phyloP scores from a whole-genome alignment of 1,139 yeast genomes.

The Wickerhamomyces sp. region DNA sequence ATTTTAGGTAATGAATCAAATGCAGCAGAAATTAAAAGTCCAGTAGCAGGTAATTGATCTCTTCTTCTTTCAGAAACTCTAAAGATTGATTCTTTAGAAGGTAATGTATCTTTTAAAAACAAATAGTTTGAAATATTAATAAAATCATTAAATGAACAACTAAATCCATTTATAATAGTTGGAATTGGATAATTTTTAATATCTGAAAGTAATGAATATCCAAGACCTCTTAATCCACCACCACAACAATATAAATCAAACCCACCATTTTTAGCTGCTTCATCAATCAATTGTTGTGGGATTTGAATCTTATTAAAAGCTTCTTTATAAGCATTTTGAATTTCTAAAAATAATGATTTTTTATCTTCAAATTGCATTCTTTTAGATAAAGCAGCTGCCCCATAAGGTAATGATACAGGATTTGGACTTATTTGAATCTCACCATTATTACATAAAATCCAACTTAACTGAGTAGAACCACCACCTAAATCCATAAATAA shows the following conservation, averaged over 20 bases:
- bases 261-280: conserved; percentile 49
- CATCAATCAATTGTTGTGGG: conserved; percentile 37
- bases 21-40: conserved; percentile 53
- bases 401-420: conserved; percentile 61
- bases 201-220: conserved; percentile 50
- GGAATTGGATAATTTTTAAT: conserved; percentile 49
- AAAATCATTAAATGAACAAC: conserved; percentile 48
- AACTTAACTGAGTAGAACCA: conserved; percentile 57
- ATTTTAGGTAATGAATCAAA: conserved; percentile 52
- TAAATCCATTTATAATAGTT: conserved; percentile 60
- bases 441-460: conserved; percentile 54
- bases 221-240: conserved; percentile 63
- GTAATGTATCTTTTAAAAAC: conserved; percentile 33
- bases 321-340: conserved; percentile 38
- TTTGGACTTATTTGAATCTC: conserved; percentile 45
- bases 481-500: conserved; percentile 66
- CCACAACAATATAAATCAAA: conserved; percentile 59
- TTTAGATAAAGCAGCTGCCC: conserved; percentile 58
- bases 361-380: conserved; percentile 44
- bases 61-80: conserved; percentile 58
- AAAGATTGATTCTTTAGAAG: conserved; percentile 37
- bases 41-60: conserved; percentile 59
- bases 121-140: conserved; percentile 42
- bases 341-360: conserved; percentile 40
- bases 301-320: conserved; percentile 43